Base-by-base conservation (phyloP, 805 yeast species). In the Metschnikowia lachancei region DNA sequence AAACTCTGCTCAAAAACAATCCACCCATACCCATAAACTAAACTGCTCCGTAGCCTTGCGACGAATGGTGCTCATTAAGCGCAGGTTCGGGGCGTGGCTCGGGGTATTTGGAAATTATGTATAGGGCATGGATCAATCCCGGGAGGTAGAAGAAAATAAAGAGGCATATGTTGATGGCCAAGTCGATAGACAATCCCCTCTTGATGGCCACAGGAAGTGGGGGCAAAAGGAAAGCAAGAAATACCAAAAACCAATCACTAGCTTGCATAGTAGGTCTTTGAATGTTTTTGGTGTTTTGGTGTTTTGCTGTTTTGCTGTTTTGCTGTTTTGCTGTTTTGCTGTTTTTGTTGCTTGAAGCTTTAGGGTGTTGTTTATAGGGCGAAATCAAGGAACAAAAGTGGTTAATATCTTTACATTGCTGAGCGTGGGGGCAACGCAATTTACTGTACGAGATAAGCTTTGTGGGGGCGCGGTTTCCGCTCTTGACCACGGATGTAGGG, bases 201-300 rank as follows among this genome's bases (percentile, higher is more conserved):
- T 85, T 84, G 52, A 86, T 67, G 57, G 81, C 74, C 16, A 87
- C 95, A 1, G 95, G 89, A 43, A 87, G 61, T 1, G 95, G 95
- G 1, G 95, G 95, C 57, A 84, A 32, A 56, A 87, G 62, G 40
- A 87, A 76, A 1, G 94, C 87, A 40, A 87, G 56, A 9, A 87
- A 67, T 14, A 83, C 85, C 37, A 87, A 73, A 14, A 85, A 62
- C 63, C 86, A 81, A 61, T 87, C 95, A 50, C 62, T 64, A 28
- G 72, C 63, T 43, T 68, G 72, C 74, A 69, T 69, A n/a, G n/a
- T n/a, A n/a, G n/a, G n/a, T n/a, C n/a, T n/a, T n/a, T n/a, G n/a
- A n/a, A n/a, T n/a, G n/a, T n/a, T n/a, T n/a, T n/a, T n/a, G n/a
- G n/a, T n/a, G n/a, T n/a, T n/a, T n/a, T n/a, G n/a, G n/a, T n/a